Percentiles rank a stretch among this genome's conserved stretches.
These are phyloP conservation scores for Zoysia japonica DNA, from an alignment of 176 grass and related monocot genomes.

Conservation along the genomic window DNA sequence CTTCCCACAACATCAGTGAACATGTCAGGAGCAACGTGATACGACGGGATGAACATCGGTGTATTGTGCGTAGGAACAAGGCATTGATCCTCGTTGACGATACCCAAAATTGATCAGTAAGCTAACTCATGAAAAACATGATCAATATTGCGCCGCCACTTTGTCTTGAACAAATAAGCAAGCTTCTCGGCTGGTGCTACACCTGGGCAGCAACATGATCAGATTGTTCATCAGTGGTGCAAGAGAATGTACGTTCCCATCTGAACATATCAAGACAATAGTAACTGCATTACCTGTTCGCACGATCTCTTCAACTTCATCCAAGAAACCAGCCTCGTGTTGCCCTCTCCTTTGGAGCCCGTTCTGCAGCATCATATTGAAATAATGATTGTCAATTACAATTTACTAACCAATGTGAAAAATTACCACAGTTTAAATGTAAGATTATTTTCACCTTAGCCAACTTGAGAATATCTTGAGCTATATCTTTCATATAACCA, in stretches of 20 bases:
- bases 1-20: too few relatives aligned
- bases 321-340: slow-evolving; percentile 43
- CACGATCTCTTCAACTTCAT: slow-evolving; percentile 46
- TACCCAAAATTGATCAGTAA: slow-evolving; percentile 28
- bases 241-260: neutral
- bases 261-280: neutral
- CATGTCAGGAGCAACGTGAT: too few relatives aligned
- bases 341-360: slow-evolving; percentile 56
- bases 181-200: slow-evolving; percentile 63
- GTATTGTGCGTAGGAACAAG: too few relatives aligned
- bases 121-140: slow-evolving; percentile 51
- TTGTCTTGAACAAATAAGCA: slow-evolving; percentile 44
- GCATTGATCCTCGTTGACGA: too few relatives aligned
- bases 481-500: slow-evolving; percentile 42
- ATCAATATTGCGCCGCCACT: slow-evolving; percentile 54
- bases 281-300: slow-evolving; percentile 22
- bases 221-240: neutral
- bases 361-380: slow-evolving; percentile 27
- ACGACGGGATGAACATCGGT: too few relatives aligned
- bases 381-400: neutral
- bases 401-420: neutral
- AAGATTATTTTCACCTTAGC: slow-evolving; percentile 44
- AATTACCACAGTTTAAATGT: neutral
- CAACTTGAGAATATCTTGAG: slow-evolving; percentile 48
- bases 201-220: slow-evolving; percentile 4